Evolutionary conservation across 1,139 yeast species (phyloP).

Genomic region (Saccharomyces hybrid): DNA sequence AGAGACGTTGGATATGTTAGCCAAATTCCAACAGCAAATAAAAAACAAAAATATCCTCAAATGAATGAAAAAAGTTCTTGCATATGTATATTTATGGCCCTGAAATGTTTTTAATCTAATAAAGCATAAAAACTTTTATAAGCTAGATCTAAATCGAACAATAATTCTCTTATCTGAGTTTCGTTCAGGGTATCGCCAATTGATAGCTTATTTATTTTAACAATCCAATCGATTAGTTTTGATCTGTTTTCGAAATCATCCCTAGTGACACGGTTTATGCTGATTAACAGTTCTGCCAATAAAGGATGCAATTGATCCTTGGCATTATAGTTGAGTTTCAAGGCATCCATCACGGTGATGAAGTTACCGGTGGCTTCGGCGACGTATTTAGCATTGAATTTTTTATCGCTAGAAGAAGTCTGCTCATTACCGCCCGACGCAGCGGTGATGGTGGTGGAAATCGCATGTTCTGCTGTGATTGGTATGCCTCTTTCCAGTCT

Average conservation of each 20-base stretch:
- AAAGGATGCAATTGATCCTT: slow-evolving; percentile 89
- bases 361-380: slow-evolving; percentile 85
- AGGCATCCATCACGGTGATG: slow-evolving; percentile 93
- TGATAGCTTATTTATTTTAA: slow-evolving; percentile 67
- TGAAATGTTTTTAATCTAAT: slow-evolving; percentile 37
- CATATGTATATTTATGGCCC: neutral
- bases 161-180: slow-evolving; percentile 57
- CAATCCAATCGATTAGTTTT: slow-evolving; percentile 80
- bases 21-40: slow-evolving; percentile 16
- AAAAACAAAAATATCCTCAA: slow-evolving; percentile 11
- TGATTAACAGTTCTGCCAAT: slow-evolving; percentile 69
- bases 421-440: neutral
- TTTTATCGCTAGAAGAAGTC: slow-evolving; percentile 1
- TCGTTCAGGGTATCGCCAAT: slow-evolving; percentile 51
- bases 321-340: slow-evolving; percentile 76
- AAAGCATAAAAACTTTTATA: slow-evolving; percentile 75
- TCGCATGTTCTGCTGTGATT: slow-evolving; percentile 67
- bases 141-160: slow-evolving; percentile 74
- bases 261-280: slow-evolving; percentile 54
- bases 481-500: slow-evolving; percentile 72
- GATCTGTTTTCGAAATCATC: slow-evolving; percentile 62
- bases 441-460: slow-evolving; percentile 1
- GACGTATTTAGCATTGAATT: slow-evolving; percentile 42
- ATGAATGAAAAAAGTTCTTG: neutral
- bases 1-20: slow-evolving; percentile 22